These are phyloP conservation scores for Fusarium dimerum DNA, from an alignment of 2,329 filamentous ascomycete genomes.

Conservation along the genomic window DNA sequence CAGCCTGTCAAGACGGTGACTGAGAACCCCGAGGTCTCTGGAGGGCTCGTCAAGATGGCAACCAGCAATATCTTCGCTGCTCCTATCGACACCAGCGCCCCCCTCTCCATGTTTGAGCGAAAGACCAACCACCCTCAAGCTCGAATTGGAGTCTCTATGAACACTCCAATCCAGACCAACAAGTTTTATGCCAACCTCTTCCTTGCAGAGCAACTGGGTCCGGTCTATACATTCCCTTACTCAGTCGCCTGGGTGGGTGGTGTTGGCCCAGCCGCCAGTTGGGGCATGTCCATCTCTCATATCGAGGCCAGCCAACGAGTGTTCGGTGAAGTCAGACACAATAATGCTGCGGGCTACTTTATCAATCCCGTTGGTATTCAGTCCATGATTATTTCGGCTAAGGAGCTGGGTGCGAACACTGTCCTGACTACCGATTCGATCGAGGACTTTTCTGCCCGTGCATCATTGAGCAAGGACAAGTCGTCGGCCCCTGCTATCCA, in stretches of 20 bases:
- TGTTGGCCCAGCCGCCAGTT: slow-evolving; percentile 63
- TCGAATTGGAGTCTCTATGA: slow-evolving; percentile 49
- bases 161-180: slow-evolving; percentile 67
- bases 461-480: slow-evolving; percentile 62
- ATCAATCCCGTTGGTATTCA: slow-evolving; percentile 82
- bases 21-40: slow-evolving; percentile 18
- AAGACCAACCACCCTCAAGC: slow-evolving; percentile 60
- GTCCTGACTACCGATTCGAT: slow-evolving; percentile 53
- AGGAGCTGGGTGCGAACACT: slow-evolving; percentile 66
- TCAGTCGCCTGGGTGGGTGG: slow-evolving; percentile 69
- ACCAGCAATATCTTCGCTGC: slow-evolving; percentile 51
- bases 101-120: slow-evolving; percentile 48
- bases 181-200: slow-evolving; percentile 84
- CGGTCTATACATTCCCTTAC: slow-evolving; percentile 77
- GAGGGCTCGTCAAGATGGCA: slow-evolving; percentile 25
- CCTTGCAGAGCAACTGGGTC: slow-evolving; percentile 68
- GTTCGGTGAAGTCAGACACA: slow-evolving; percentile 59
- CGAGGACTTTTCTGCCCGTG: slow-evolving; percentile 63
- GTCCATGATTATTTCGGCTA: slow-evolving; percentile 76
- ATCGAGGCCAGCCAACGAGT: slow-evolving; percentile 67
- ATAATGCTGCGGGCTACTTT: slow-evolving; percentile 69
- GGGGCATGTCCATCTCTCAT: slow-evolving; percentile 78
- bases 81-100: slow-evolving; percentile 55
- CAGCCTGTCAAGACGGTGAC: slow-evolving; percentile 24
- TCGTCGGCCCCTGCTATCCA: slow-evolving; percentile 62